These are phyloP conservation scores for Fusarium chlamydosporum DNA, from an alignment of 2,329 filamentous ascomycete species.

Conservation along the genomic window DNA sequence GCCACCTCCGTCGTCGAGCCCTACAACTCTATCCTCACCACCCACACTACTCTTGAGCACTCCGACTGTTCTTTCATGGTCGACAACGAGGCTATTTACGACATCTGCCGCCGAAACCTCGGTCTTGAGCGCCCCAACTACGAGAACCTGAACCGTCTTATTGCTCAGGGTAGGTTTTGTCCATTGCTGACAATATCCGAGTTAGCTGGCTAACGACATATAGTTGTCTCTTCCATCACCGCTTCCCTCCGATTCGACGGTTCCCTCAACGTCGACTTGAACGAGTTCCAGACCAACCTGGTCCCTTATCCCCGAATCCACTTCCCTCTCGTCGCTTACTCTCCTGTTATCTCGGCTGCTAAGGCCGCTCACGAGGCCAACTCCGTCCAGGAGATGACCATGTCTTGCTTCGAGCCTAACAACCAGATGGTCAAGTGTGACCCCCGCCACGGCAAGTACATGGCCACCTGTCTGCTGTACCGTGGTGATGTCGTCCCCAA, in stretches of 20 bases:
- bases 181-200: not conserved
- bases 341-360: conserved; percentile 77
- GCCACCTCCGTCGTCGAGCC: conserved; percentile 80
- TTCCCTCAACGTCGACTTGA: conserved; percentile 79
- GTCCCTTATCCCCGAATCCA: conserved; percentile 81
- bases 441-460: conserved; percentile 81
- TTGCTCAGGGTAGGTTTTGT: conserved; percentile 75
- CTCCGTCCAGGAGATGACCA: conserved; percentile 83
- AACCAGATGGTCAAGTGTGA: conserved; percentile 85
- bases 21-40: conserved; percentile 80
- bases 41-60: conserved; percentile 82
- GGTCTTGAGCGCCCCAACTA: conserved; percentile 78
- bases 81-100: conserved; percentile 81
- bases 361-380: conserved; percentile 90
- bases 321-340: conserved; percentile 81
- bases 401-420: conserved; percentile 78
- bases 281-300: conserved; percentile 84
- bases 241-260: conserved; percentile 80
- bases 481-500: conserved; percentile 79
- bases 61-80: conserved; percentile 84
- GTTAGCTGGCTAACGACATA: conserved; percentile 42
- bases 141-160: conserved; percentile 80
- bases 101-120: conserved; percentile 80
- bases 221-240: conserved; percentile 82
- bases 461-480: conserved; percentile 80